Evolutionary conservation across 805 yeast genomes (phyloP), one percentile per base, ranked within the genome.

Genomic region (Yarrowia keelungensis): DNA sequence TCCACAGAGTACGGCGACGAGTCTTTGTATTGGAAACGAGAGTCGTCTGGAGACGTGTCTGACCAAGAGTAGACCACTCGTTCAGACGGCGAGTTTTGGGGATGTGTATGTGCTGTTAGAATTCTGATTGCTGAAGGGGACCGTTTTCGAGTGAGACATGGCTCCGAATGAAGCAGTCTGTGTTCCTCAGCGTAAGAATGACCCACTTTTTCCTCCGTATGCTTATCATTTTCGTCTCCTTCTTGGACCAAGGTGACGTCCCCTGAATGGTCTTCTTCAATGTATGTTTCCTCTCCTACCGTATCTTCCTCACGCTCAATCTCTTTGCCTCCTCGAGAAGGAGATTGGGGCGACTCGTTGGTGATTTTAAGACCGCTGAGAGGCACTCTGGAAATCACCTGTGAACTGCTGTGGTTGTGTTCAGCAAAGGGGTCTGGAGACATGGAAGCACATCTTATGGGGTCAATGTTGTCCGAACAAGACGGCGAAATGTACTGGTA

Each of bases 401-500:
- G n/a, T 1, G 46, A 39, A 15, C 46, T 26, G 12, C 39, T 7
- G 26, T 39, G 8, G 61, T 9, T 56, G 19, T 54, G 32, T 22
- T 56, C 64, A 3, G 51, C 51, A 59, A 59, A 59, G 19, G 65
- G 65, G 46, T 59, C 65, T 2, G 65, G 65, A 8, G 65, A 59
- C 65, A 59, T 43, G 26, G 65, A 59, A 0, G 65, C 51, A n/a
- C 65, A 59, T 19, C 65, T 22, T n/a, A 59, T 59, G 12, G 65
- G 65, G 22, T 43, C 65, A 35, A 59, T 42, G 51, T 45, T 59
- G 51, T 59, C 65, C 14, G 65, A 59, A 45, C 65, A 59, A n/a
- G 51, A 43, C 39, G 67, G 67, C 39, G 67, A 62, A 62, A 62
- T 41, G 56, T 62, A 62, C 67, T 62, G 67, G 39, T 47, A 62